These are phyloP conservation scores for Mycosphaerelloides madeirae DNA, from an alignment of 2,329 filamentous ascomycete species.

Conservation along the genomic window DNA sequence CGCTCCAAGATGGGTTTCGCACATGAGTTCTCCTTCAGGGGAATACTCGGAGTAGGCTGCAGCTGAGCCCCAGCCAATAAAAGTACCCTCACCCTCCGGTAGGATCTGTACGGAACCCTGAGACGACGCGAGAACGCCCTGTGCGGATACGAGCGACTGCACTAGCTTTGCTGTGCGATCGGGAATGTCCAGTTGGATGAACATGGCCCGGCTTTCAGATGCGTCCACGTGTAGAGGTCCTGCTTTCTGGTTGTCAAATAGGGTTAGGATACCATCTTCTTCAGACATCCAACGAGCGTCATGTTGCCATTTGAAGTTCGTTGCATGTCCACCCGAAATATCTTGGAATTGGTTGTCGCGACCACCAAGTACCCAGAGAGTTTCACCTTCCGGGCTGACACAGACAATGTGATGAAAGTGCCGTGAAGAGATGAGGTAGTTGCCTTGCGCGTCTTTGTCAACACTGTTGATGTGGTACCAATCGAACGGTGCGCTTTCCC, in stretches of 20 bases:
- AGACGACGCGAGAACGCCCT: constrained; percentile 42
- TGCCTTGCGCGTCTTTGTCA: constrained; percentile 44
- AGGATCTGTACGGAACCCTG: constrained; percentile 52
- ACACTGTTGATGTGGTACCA: constrained; percentile 53
- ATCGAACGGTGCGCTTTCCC: constrained; percentile 35
- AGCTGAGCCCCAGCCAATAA: constrained; percentile 55
- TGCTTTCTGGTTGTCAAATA: constrained; percentile 50
- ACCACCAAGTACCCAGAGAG: constrained; percentile 52
- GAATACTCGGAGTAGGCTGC: constrained; percentile 48
- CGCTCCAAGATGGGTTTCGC: constrained; percentile 41
- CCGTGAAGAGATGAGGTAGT: constrained; percentile 47
- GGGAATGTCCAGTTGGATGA: constrained; percentile 34
- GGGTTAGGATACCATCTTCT: constrained; percentile 27
- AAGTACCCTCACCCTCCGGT: constrained; percentile 39
- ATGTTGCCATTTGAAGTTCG: constrained; percentile 50
- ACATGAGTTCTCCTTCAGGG: constrained; percentile 37
- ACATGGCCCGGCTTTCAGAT: constrained; percentile 37
- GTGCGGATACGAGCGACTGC: constrained; percentile 41
- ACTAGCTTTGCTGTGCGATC: constrained; percentile 44
- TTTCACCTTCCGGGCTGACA: constrained; percentile 40
- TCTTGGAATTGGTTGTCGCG: constrained; percentile 41
- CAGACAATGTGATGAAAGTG: constrained; percentile 43
- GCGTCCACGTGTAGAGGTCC: constrained; percentile 39
- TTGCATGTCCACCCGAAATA: constrained; percentile 41
- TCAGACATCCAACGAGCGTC: constrained; percentile 45